These are phyloP conservation scores for Podaxis sp. DNA, from an alignment of 768 basidiomycete species.

Conservation along the genomic window DNA sequence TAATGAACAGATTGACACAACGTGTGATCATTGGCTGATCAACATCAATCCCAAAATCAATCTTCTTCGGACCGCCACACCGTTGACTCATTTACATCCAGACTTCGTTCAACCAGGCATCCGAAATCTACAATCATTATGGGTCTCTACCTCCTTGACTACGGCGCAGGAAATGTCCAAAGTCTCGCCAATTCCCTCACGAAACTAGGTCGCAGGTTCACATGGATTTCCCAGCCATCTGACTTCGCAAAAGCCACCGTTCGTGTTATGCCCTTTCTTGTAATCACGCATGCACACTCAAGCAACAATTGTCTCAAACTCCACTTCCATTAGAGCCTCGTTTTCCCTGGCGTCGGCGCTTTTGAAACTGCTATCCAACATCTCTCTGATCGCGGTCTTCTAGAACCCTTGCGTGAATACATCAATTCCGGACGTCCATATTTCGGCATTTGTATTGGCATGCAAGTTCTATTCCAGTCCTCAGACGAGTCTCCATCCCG, in stretches of 20 bases:
- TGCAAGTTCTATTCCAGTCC: slow-evolving; percentile 91
- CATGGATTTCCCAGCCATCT: slow-evolving; percentile 77
- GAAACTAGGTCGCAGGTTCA: slow-evolving; percentile 79
- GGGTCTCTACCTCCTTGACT: slow-evolving; percentile 86
- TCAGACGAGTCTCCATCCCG: slow-evolving; percentile 71
- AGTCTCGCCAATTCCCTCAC: slow-evolving; percentile 90
- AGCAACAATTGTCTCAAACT: slow-evolving; percentile 11
- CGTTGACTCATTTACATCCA: slow-evolving; percentile 13
- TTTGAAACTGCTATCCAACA: slow-evolving; percentile 85
- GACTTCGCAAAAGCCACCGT: slow-evolving; percentile 91
- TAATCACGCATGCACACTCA: slow-evolving; percentile 10
- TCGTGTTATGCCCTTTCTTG: slow-evolving; percentile 30
- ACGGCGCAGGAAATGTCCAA: slow-evolving; percentile 93
- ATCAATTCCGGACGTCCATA: slow-evolving; percentile 87
- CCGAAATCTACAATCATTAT: slow-evolving; percentile 16
- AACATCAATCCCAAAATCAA: not conserved
- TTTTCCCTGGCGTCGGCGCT: slow-evolving; percentile 96
- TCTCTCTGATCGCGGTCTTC: slow-evolving; percentile 65
- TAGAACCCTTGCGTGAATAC: slow-evolving; percentile 78
- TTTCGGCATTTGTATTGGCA: slow-evolving; percentile 97
- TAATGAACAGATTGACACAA: slow-evolving; percentile 5
- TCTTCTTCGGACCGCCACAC: not conserved
- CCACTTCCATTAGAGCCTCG: slow-evolving; percentile 60
- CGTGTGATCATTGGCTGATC: slow-evolving; percentile 8
- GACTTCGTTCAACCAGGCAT: not conserved